Evolutionary conservation across 805 yeast species (phyloP), one percentile per base, ranked within the genome.

Genomic region (Candida piceae): DNA sequence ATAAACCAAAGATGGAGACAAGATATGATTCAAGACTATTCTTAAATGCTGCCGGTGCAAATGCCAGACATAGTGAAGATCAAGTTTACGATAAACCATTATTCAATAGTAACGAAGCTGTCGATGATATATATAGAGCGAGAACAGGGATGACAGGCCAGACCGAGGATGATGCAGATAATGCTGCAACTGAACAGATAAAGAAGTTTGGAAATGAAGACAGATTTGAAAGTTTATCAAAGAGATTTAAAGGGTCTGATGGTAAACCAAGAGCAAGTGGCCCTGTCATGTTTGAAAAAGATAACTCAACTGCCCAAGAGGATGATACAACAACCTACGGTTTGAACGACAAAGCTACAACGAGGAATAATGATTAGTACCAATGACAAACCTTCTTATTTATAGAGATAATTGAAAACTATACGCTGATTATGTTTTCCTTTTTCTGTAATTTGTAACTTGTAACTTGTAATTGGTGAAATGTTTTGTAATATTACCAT

Each of bases 11-110:
- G 13, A 47, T 29, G 53, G 80, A 72, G 31, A 59, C 67, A 3
- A 67, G 67, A 35, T 76, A 75, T 46, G 90, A 82, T 49, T 67
- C 84, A 1, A 64, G 84, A 21, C 53, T 82, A 23, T 80, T 69
- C 44, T 56, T 72, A 8, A 67, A 66, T 20, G 72, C 72, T 2
- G 56, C 60, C 8, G 49, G 54, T 2, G 58, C 74, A 2, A 66
- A 66, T 26, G 52, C 64, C 1, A 50, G 55, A 16, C 54, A 53
- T 18, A 52, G 60, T 29, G 73, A 66, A 19, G 78, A 70, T 34
- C 77, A 72, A 47, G 59, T 76, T 3, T 81, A 80, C 47, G 82
- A 77, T 42, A 66, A 56, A 34, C 79, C 86, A 1, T 54, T 82
- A 18, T 80, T 80, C 51, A 60, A 62, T 26, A 72, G 66, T 3